Evolutionary conservation across 1,139 yeast genomes (phyloP), one percentile per base, ranked within the genome.

Genomic region (Geotrichum citri-aurantii): DNA sequence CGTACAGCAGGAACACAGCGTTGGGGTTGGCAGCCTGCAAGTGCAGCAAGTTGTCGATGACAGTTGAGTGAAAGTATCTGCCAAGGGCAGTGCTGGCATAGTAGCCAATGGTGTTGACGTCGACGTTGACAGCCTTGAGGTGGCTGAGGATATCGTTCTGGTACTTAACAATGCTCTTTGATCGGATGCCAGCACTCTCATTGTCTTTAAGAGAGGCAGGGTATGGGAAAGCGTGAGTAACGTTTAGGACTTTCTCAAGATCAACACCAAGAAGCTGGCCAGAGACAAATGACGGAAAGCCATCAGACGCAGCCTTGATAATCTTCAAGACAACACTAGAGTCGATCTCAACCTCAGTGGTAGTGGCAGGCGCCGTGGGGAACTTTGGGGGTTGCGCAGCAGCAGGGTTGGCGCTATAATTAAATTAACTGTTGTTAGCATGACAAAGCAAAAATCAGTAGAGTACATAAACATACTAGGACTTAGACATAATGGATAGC

Each of bases 71-170:
- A 66, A 85, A 81, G 70, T 84, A 85, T 51, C 66, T 64, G 55
- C 95, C 95, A 51, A 87, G 80, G 57, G 79, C 69, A 42, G 91
- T 80, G 55, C 88, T 79, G 69, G 88, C 83, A 75, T 87, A 90
- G 92, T 92, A 90, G 44, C 97, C 97, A 65, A 86, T 82, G 65
- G 85, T 80, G 70, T 85, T 89, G 55, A 84, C 79, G 54, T 92
- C 95, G 63, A 82, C 79, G 54, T 86, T 87, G 64, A 85, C 81
- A 61, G 79, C 80, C 67, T 80, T 82, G 65, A 88, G 79, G 62
- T 82, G 81, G 56, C 81, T 81, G 65, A 86, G 77, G 68, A 87
- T 79, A 57, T 87, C 92, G 62, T 81, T 81, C 71, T 86, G 92
- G 74, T 85, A 90, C 70, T 81, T 84, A 62, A 78, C 77, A 59